A percentile compares a stretch with the other conserved stretches of the same genome.
These are phyloP conservation scores for Cryphonectria japonica DNA, from an alignment of 2,329 filamentous ascomycete species.

Conservation along the genomic window DNA sequence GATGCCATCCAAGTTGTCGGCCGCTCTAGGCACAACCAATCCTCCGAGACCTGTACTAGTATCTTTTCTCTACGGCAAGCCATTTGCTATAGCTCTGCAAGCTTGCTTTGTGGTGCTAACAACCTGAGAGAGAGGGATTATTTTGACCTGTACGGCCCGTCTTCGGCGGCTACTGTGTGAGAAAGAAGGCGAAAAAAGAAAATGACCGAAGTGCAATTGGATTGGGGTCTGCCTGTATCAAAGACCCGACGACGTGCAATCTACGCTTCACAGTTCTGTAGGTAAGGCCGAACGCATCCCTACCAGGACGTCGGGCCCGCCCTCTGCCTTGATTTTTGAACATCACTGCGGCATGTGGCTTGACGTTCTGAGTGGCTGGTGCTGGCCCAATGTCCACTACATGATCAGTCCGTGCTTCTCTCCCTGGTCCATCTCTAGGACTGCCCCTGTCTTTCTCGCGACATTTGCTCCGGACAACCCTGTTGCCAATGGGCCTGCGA, in stretches of 20 bases:
- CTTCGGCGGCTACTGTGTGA: background rate
- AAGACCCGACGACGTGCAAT: background rate
- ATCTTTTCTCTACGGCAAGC: no score
- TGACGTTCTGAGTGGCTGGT: conserved; percentile 10
- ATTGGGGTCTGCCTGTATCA: background rate
- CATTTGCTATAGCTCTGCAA: no score
- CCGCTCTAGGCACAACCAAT: no score
- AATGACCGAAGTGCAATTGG: background rate
- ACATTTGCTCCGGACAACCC: background rate
- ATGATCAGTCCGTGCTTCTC: background rate
- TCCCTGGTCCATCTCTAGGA: background rate
- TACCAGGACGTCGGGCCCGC: background rate
- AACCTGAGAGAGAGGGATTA: no score
- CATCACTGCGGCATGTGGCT: conserved; percentile 8
- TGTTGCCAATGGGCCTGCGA: no score
- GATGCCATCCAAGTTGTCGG: no score
- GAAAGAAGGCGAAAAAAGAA: background rate
- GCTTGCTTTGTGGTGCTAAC: no score
- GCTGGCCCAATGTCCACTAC: background rate
- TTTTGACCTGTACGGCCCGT: background rate
- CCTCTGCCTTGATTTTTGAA: conserved; percentile 11
- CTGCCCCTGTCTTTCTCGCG: background rate
- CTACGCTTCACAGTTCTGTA: background rate
- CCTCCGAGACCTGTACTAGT: no score
- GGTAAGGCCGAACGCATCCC: background rate